Conservation (phyloP, 2,329 filamentous ascomycete species). For the Lecanicillium sp. region DNA sequence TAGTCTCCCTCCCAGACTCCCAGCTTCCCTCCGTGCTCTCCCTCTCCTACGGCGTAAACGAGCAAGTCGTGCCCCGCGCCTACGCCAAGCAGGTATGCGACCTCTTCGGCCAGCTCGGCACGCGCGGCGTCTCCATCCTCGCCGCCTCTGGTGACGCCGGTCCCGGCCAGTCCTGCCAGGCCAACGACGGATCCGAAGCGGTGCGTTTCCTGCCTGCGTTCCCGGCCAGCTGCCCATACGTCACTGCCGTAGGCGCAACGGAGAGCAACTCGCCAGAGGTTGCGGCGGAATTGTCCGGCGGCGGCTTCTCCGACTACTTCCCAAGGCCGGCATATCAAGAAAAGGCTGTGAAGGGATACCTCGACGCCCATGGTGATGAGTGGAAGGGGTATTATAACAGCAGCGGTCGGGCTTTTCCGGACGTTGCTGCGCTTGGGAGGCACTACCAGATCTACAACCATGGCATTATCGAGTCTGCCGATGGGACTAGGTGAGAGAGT, state of each 20-base stretch:
- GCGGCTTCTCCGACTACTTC: constrained; percentile 43
- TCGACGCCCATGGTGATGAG: constrained; percentile 32
- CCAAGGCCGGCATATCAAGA: constrained; percentile 34
- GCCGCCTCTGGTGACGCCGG: constrained; percentile 53
- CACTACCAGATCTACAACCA: constrained; percentile 26
- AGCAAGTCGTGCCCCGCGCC: constrained; percentile 51
- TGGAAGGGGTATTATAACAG: constrained; percentile 41
- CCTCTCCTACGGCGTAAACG: constrained; percentile 65
- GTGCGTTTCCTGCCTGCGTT: constrained; percentile 26
- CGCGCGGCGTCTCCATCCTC: constrained; percentile 60
- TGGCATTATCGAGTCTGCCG: constrained; percentile 16
- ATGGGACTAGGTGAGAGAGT: constrained; percentile 23
- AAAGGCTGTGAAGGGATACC: constrained; percentile 37
- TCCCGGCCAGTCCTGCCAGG: constrained; percentile 25
- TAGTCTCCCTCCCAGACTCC: constrained; percentile 44
- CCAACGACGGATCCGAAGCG: constrained; percentile 26
- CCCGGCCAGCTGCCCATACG: constrained; percentile 45
- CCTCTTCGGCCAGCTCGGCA: constrained; percentile 56
- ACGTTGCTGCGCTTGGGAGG: constrained; percentile 48
- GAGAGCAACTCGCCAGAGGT: constrained; percentile 41
- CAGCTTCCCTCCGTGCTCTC: constrained; percentile 56
- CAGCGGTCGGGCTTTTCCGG: constrained; percentile 50
- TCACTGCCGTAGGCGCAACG: constrained; percentile 56
- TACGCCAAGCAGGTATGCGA: constrained; percentile 47
- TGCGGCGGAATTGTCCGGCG: constrained; percentile 43